A percentile compares a stretch with the other conserved stretches of the same genome.
Evolutionary conservation across 225 moss, liverwort and hornwort genomes (phyloP).

Genomic region (Straminergon stramineum): DNA sequence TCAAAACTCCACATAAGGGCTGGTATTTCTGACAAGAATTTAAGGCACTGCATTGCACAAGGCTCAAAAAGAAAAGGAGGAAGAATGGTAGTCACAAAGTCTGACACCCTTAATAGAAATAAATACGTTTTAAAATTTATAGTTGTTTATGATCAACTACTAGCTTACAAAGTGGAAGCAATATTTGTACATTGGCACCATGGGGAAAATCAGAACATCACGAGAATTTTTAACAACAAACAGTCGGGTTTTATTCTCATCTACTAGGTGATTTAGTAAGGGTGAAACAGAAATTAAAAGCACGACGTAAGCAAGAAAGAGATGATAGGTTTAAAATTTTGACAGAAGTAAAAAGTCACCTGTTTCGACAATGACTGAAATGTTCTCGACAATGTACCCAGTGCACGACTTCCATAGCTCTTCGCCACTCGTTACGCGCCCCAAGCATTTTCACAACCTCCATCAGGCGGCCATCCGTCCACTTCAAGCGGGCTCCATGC

Average conservation of each 20-base stretch:
- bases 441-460: constrained; percentile 67
- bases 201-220: background rate
- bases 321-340: background rate
- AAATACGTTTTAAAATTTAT: background rate
- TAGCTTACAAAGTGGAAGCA: background rate
- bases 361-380: constrained; percentile 63
- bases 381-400: constrained; percentile 75
- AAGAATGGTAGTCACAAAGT: background rate
- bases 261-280: background rate
- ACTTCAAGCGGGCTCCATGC: constrained; percentile 85
- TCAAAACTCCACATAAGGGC: background rate
- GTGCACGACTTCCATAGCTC: constrained; percentile 78
- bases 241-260: background rate
- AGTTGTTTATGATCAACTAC: background rate
- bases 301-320: background rate
- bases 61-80: background rate
- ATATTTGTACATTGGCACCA: background rate
- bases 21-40: background rate
- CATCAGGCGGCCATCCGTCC: constrained; percentile 71
- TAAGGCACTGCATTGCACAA: background rate
- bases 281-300: background rate
- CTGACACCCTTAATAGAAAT: background rate
- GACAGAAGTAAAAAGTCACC: constrained; percentile 16
- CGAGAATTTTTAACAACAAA: background rate
- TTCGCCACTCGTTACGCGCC: constrained; percentile 69